Evolutionary conservation across 73 alveolate species (phyloP), one percentile per base, ranked within the genome.

Genomic region (Paramecium tetraurelia): DNA sequence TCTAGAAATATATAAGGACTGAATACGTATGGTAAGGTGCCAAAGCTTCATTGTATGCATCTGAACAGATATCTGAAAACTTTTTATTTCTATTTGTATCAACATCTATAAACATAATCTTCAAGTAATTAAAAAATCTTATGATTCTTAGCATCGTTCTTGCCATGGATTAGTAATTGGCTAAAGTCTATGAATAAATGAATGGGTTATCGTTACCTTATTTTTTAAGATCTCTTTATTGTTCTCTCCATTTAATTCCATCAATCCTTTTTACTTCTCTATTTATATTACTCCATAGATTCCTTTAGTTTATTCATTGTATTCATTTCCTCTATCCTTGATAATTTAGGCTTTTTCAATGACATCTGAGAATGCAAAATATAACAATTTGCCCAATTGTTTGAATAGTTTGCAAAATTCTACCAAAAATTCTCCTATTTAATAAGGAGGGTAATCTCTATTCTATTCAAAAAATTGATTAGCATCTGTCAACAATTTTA

Each of bases 161-260:
- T 9, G 76, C 90, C 90, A 80, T 80, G 2, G 90, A 80, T 44
- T 80, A 80, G 20, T 80, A 80, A 24, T 80, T 80, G 0, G 76
- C 29, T 31, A 31, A 44, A 11, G 90, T 44, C 86, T 72, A 72
- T 35, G 36, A 33, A 14, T 27, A 35, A 21, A 36, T 29, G 5
- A 16, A 5, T 36, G 7, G 11, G 21, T 18, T n/a, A 4, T 4
- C 21, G 4, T 18, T 72, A 72, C 86, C 46, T 80, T 80, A 22
- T 80, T 80, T 18, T 43, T 43, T 48, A 80, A 44, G 43, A 80
- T 80, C 29, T 80, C 33, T 44, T 80, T 80, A 80, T 80, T 80
- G 20, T 80, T 80, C 8, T 80, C 90, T 44, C 90, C 90, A 44
- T 80, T 80, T 63, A 80, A 80, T 80, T 80, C 90, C 46, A 80